Percentiles rank a stretch among this genome's conserved stretches.
These are phyloP conservation scores for Aspergillus novofumigatus DNA, from an alignment of 2,329 filamentous ascomycete genomes.

Conservation along the genomic window DNA sequence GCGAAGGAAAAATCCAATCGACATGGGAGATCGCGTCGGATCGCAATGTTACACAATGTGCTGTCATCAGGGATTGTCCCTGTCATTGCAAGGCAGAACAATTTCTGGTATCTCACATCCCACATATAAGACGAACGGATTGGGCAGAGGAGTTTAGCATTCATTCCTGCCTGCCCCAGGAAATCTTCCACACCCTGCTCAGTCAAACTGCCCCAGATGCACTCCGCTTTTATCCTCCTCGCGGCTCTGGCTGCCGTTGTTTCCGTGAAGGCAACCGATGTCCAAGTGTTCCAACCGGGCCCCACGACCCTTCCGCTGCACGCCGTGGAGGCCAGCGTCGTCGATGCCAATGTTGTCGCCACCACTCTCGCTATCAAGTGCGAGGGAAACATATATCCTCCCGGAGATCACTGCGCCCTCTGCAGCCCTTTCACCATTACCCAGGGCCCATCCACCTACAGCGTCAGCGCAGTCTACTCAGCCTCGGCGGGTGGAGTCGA, in stretches of 20 bases:
- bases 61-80: neutral
- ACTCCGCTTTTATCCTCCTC: neutral
- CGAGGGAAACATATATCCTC: neutral
- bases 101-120: neutral
- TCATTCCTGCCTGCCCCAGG: neutral
- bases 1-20: neutral
- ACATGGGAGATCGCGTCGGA: neutral
- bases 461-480: conserved; percentile 8
- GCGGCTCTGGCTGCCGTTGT: conserved; percentile 1
- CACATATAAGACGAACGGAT: neutral
- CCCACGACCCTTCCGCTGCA: conserved; percentile 1
- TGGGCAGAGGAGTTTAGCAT: neutral
- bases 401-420: conserved; percentile 5
- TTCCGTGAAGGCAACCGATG: conserved; percentile 5
- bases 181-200: neutral
- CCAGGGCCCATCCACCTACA: conserved; percentile 18
- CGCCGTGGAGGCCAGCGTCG: conserved; percentile 11
- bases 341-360: conserved; percentile 12
- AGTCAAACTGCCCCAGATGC: neutral
- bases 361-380: conserved; percentile 17
- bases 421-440: conserved; percentile 14
- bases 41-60: neutral
- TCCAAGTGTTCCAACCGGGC: conserved; percentile 11
- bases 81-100: neutral
- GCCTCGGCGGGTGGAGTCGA: conserved; percentile 1